These are phyloP conservation scores for Botrytis paeoniae DNA, from an alignment of 2,329 filamentous ascomycete species.

Conservation along the genomic window DNA sequence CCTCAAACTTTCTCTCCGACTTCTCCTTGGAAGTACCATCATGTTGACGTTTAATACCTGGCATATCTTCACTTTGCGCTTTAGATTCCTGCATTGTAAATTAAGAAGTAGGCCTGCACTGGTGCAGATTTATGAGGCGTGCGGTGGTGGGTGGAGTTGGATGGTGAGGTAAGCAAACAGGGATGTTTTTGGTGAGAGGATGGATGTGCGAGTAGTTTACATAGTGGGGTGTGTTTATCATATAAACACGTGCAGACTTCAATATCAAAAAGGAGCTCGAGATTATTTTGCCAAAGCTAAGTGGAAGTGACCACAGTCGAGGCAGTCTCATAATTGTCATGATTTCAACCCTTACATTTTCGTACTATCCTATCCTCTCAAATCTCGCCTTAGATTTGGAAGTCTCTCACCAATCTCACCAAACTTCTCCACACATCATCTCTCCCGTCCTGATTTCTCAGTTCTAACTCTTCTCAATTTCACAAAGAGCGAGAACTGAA, in stretches of 20 bases:
- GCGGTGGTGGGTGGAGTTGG: conserved; percentile 2
- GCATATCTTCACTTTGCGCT: conserved; percentile 5
- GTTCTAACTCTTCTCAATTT: background rate
- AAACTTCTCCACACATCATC: background rate
- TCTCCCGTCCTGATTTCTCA: background rate
- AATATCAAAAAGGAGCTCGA: background rate
- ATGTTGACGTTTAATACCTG: conserved; percentile 17
- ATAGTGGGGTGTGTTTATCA: background rate
- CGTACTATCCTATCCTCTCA: background rate
- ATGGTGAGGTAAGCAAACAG: conserved; percentile 8
- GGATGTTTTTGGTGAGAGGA: background rate
- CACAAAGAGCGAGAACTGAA: background rate
- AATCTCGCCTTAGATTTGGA: background rate
- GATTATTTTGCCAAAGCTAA: background rate
- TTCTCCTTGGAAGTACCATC: conserved; percentile 20
- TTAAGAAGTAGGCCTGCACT: background rate
- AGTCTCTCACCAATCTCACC: background rate
- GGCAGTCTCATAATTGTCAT: background rate
- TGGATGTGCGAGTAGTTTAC: background rate
- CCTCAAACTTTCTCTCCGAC: conserved; percentile 38
- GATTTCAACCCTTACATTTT: background rate
- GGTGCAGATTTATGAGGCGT: conserved; percentile 14
- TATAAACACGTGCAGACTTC: conserved; percentile 7
- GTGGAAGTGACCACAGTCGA: background rate
- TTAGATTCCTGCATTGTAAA: conserved; percentile 3